Evolutionary conservation across 2,329 filamentous ascomycete genomes (phyloP), one percentile per base, ranked within the genome.

Genomic region (Aspergillus glaucus): DNA sequence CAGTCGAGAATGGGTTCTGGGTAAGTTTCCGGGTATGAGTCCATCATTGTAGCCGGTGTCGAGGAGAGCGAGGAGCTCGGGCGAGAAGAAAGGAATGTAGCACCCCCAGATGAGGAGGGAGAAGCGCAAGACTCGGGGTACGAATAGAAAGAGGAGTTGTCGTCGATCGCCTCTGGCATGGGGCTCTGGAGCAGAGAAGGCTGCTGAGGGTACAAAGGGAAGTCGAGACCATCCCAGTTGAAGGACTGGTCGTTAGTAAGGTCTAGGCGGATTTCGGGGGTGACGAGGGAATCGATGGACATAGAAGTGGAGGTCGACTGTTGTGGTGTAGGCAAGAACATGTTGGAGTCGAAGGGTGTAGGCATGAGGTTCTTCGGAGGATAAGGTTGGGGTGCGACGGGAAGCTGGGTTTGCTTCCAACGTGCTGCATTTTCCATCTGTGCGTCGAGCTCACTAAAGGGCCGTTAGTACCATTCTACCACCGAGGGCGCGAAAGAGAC

Each of bases 61-160:
- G 66, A 66, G 30, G 64, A 66, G 32, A 66, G 57, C 2, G 64
- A 65, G 36, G 62, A 64, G 41, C 57, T 58, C 34, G 62, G 55
- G 48, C 61, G 59, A 39, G 59, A 57, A 43, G 62, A 62, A 39
- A 67, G 55, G 34, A 61, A 66, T 32, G 64, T 63, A 15, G 64
- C 58, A 30, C 61, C 60, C 21, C 58, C 58, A 48, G 71, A 68
- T 1, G 68, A 70, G 3, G 64, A 57, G 32, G 71, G 70, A n/a
- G 71, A 73, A n/a, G 66, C 65, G 52, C 70, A 73, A 46, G 68
- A 68, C 48, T 71, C 70, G 39, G 70, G 68, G 9, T 69, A 72
- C 28, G 71, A 70, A 51, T 72, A 73, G 51, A 72, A 66, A 12
- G 26, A 37, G n/a, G 64, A 66, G 37, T 63, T 61, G 46, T 73